Evolutionary conservation across 192 early-diverging fungal genomes (phyloP).

Genomic region (Entomortierella chlamydospora): DNA sequence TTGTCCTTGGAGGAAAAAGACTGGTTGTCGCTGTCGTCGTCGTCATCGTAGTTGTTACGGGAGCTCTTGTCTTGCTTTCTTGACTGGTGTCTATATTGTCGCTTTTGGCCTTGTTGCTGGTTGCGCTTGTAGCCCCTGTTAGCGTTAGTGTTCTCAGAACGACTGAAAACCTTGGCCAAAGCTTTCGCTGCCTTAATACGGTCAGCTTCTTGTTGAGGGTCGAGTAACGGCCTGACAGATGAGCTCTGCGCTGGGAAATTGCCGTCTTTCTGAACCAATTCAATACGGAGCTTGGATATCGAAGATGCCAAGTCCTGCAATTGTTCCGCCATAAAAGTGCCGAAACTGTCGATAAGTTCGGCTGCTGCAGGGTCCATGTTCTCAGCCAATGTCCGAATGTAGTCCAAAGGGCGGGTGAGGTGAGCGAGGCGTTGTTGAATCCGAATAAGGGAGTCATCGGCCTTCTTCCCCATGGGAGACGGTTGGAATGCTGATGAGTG

Average conservation of each 20-base stretch:
- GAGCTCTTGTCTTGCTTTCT: background rate
- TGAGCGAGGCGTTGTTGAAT: conserved; percentile 3
- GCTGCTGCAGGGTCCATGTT: background rate
- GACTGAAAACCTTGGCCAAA: background rate
- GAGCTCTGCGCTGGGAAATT: too few species aligned
- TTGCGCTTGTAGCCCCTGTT: background rate
- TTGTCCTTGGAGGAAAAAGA: background rate
- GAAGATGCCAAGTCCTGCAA: background rate
- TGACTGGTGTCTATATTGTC: background rate
- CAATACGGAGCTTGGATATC: background rate
- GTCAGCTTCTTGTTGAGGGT: background rate
- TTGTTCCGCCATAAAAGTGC: background rate
- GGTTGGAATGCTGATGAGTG: background rate
- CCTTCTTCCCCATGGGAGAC: background rate
- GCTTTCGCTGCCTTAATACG: background rate
- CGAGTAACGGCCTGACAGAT: too few species aligned
- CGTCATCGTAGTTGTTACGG: background rate
- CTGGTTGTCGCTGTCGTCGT: conserved; percentile 5
- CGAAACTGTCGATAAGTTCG: background rate
- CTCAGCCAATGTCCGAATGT: background rate
- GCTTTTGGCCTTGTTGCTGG: conserved; percentile 2
- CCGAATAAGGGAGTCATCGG: background rate
- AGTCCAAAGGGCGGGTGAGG: conserved; percentile 5
- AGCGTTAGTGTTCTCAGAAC: background rate
- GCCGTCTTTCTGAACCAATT: background rate